Evolutionary conservation across 2,329 filamentous ascomycete genomes (phyloP).

Genomic region (Rhinocladiella mackenziei): DNA sequence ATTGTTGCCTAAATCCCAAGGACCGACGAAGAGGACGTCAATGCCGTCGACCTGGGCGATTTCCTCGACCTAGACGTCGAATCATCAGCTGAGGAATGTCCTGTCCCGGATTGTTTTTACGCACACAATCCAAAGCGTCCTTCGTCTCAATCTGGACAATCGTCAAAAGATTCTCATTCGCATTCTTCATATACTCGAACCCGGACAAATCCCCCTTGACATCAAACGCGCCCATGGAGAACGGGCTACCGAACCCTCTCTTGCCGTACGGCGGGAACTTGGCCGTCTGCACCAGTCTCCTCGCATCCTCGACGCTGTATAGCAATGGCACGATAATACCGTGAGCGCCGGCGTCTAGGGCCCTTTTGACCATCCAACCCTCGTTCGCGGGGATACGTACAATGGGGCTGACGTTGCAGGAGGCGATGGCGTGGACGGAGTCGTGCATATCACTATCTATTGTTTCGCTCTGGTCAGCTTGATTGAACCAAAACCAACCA

Average conservation of each 20-base stretch:
- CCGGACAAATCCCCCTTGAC: constrained; percentile 36
- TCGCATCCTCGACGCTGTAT: constrained; percentile 51
- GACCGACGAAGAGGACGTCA: constrained; percentile 52
- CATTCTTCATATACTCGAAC: constrained; percentile 51
- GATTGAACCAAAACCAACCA: not conserved
- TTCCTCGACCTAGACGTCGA: constrained; percentile 39
- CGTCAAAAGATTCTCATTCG: constrained; percentile 52
- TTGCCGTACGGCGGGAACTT: constrained; percentile 55
- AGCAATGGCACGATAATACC: constrained; percentile 55
- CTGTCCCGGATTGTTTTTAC: constrained; percentile 3
- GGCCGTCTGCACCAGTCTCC: constrained; percentile 48
- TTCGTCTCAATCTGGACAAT: constrained; percentile 46
- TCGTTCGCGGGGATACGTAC: constrained; percentile 54
- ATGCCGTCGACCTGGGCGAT: constrained; percentile 53
- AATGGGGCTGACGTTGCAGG: constrained; percentile 42
- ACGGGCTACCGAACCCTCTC: constrained; percentile 56
- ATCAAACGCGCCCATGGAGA: constrained; percentile 46
- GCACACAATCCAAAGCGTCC: constrained; percentile 38
- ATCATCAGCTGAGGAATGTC: constrained; percentile 1
- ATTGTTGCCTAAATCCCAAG: constrained; percentile 56
- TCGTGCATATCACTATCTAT: constrained; percentile 50
- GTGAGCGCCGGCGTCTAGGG: constrained; percentile 58
- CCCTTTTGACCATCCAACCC: constrained; percentile 60
- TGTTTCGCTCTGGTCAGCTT: constrained; percentile 6
- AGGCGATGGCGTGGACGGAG: constrained; percentile 47